Evolutionary conservation across 2,329 filamentous ascomycete genomes (phyloP).

Genomic region (Fusarium sp.): DNA sequence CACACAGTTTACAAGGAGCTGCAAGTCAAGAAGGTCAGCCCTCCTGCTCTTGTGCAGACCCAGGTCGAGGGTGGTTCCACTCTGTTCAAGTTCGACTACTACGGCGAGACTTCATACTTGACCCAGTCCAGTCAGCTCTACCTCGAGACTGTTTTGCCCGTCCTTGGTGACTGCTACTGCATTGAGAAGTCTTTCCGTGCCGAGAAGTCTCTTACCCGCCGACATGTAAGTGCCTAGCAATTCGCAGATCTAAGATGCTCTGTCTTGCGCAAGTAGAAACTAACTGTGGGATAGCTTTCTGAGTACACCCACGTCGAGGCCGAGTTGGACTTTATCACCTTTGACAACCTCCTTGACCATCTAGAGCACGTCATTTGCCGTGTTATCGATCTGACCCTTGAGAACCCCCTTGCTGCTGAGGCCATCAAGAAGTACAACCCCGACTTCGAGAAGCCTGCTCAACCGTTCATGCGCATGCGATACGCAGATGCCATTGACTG

Average conservation of each 20-base stretch:
- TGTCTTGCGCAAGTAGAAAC: background rate
- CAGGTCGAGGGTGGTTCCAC: constrained; percentile 94
- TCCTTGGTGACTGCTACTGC: constrained; percentile 94
- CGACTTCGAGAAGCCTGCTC: constrained; percentile 81
- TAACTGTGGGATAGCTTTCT: constrained; percentile 65
- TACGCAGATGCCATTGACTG: constrained; percentile 95
- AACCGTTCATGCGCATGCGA: constrained; percentile 94
- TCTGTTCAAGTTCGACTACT: constrained; percentile 90
- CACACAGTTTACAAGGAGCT: constrained; percentile 81
- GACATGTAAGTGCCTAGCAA: constrained; percentile 66
- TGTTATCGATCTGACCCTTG: constrained; percentile 82
- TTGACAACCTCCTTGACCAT: constrained; percentile 88
- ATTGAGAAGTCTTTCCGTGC: constrained; percentile 99
- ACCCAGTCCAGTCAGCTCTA: constrained; percentile 98
- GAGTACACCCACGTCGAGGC: constrained; percentile 98
- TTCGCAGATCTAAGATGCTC: background rate
- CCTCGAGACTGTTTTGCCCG: constrained; percentile 92
- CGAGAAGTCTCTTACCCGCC: constrained; percentile 93
- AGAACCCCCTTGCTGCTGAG: constrained; percentile 77
- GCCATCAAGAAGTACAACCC: constrained; percentile 92
- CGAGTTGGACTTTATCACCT: constrained; percentile 95
- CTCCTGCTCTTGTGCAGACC: constrained; percentile 92
- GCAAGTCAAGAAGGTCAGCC: constrained; percentile 84
- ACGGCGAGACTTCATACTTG: constrained; percentile 89
- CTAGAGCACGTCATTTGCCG: constrained; percentile 89